Percentiles rank a stretch among this genome's conserved stretches.
Evolutionary conservation across 768 basidiomycete species (phyloP).

Genomic region (Panus rudis): DNA sequence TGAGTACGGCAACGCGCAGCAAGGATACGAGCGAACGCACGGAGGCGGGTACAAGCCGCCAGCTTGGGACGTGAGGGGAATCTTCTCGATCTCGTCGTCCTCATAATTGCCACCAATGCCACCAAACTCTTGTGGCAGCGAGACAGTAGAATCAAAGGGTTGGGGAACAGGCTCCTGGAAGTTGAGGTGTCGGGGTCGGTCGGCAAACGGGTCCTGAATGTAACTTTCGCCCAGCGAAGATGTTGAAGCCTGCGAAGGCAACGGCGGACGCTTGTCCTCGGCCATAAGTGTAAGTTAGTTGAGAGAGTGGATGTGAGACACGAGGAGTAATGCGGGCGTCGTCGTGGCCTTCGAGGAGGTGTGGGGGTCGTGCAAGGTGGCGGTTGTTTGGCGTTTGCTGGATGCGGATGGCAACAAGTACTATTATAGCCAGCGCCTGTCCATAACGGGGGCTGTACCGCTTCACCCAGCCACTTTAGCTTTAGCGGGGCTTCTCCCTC

Average conservation of each 20-base stretch:
- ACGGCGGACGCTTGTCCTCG: constrained; percentile 20
- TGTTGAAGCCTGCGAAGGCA: constrained; percentile 19
- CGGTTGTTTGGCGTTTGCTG: constrained; percentile 6
- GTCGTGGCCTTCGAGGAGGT: constrained; percentile 4
- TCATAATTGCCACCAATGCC: constrained; percentile 33
- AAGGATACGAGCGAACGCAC: constrained; percentile 36
- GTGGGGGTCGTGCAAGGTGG: constrained; percentile 4
- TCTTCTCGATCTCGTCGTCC: constrained; percentile 73
- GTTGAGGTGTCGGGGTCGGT: constrained; percentile 51
- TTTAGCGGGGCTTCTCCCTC: no score
- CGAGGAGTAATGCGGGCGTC: constrained; percentile 12
- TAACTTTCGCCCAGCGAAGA: constrained; percentile 27
- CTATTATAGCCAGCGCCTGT: no score
- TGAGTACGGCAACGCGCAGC: constrained; percentile 2
- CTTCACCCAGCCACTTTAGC: no score
- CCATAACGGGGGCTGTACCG: no score
- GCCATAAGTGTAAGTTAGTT: constrained; percentile 13
- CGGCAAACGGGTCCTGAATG: constrained; percentile 66
- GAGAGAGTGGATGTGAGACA: constrained; percentile 1
- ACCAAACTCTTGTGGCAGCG: constrained; percentile 47
- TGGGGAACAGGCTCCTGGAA: constrained; percentile 53
- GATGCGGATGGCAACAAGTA: constrained; percentile 7
- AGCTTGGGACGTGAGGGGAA: constrained; percentile 55
- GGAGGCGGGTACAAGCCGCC: constrained; percentile 71
- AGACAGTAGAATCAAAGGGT: constrained; percentile 52